phyloP scores from a whole-genome alignment of 2,329 filamentous ascomycete genomes.

The Pleurostoma richardsiae region DNA sequence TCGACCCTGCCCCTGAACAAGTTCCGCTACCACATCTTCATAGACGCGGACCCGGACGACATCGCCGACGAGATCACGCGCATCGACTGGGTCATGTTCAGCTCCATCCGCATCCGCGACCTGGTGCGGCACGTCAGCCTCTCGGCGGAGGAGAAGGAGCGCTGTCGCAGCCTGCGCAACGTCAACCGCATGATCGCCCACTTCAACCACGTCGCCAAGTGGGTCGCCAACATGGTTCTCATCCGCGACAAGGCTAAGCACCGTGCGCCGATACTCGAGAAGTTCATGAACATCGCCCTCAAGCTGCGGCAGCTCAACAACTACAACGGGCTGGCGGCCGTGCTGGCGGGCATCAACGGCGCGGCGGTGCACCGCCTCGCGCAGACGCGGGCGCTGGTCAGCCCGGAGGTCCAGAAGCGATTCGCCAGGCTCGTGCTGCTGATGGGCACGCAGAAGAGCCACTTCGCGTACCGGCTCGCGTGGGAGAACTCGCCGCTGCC shows the following conservation, averaged over 20 bases:
- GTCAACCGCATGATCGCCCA: constrained; percentile 93
- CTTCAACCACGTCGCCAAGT: constrained; percentile 80
- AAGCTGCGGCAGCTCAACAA: constrained; percentile 91
- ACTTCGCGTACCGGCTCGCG: constrained; percentile 92
- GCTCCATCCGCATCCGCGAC: constrained; percentile 86
- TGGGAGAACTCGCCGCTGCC: constrained; percentile 94
- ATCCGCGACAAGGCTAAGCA: constrained; percentile 95
- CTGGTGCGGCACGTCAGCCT: constrained; percentile 87
- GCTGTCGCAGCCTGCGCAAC: constrained; percentile 72
- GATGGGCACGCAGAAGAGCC: constrained; percentile 88
- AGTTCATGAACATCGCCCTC: constrained; percentile 86
- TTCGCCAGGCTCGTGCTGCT: constrained; percentile 85
- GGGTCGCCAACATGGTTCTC: constrained; percentile 79
- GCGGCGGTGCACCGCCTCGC: constrained; percentile 78
- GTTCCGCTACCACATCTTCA: constrained; percentile 82
- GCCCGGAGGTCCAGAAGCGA: constrained; percentile 67
- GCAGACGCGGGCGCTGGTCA: constrained; percentile 73
- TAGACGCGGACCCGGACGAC: constrained; percentile 78
- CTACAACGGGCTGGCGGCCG: constrained; percentile 92
- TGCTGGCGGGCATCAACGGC: constrained; percentile 88
- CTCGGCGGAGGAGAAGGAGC: constrained; percentile 63
- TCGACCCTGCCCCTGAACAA: constrained; percentile 71
- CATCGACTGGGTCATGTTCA: constrained; percentile 98
- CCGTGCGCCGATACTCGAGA: constrained; percentile 83
- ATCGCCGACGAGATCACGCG: constrained; percentile 89